These are phyloP conservation scores for Brasilioporus rufonigricans DNA, from an alignment of 768 basidiomycete genomes.

Conservation along the genomic window DNA sequence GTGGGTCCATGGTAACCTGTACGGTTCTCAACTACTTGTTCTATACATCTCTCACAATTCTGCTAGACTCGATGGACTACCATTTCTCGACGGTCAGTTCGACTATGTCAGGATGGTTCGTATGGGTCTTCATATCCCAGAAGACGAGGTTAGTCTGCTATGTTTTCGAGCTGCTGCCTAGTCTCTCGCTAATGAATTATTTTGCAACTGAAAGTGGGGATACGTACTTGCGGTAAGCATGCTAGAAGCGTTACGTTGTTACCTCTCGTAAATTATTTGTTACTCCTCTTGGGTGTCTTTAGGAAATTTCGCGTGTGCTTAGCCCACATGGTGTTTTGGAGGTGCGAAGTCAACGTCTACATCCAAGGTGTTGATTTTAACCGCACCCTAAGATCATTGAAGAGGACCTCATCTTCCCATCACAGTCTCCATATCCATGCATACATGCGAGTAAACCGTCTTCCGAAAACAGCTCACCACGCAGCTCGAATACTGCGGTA, in stretches of 20 bases:
- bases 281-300: conserved; percentile 6
- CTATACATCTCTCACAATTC: conserved; percentile 6
- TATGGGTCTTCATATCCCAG: conserved; percentile 67
- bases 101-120: conserved; percentile 64
- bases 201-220: conserved; percentile 50
- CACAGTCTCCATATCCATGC: conserved; percentile 18
- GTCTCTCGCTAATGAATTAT: conserved; percentile 18
- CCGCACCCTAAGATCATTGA: conserved; percentile 55
- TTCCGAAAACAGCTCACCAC: conserved; percentile 22
- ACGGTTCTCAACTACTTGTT: conserved; percentile 4
- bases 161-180: neutral
- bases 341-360: conserved; percentile 37
- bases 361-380: conserved; percentile 1
- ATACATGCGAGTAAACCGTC: conserved; percentile 12
- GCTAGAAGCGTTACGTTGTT: conserved; percentile 3
- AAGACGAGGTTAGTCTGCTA: conserved; percentile 56
- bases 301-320: conserved; percentile 71
- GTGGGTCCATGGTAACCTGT: conserved; percentile 75
- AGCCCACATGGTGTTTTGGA: conserved; percentile 61
- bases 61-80: conserved; percentile 61
- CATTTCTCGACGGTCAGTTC: conserved; percentile 56
- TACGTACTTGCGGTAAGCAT: conserved; percentile 55
- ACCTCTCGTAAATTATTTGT: conserved; percentile 15
- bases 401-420: conserved; percentile 73
- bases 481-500: conserved; percentile 29